These are phyloP conservation scores for Aspergillus vadensis DNA, from an alignment of 2,329 filamentous ascomycete genomes.

Conservation along the genomic window DNA sequence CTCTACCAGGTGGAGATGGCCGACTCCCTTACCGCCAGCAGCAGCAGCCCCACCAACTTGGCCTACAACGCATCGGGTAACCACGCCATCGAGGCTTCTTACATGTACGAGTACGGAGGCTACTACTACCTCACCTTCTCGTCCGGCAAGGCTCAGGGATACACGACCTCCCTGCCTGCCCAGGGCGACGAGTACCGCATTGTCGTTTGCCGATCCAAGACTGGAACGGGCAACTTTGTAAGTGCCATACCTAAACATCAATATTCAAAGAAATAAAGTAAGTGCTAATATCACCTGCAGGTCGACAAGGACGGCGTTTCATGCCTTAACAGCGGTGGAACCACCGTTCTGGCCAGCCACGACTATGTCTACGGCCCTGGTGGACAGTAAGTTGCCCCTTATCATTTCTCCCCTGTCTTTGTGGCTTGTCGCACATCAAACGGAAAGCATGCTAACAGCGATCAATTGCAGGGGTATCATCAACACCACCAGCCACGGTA, in stretches of 20 bases:
- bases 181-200: constrained; percentile 65
- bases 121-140: constrained; percentile 69
- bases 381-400: constrained; percentile 57
- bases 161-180: constrained; percentile 54
- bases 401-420: neutral
- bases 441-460: neutral
- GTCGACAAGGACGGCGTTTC: constrained; percentile 56
- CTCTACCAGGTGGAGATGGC: constrained; percentile 61
- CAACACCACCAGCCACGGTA: constrained; percentile 44
- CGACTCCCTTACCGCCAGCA: constrained; percentile 30
- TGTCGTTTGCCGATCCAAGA: constrained; percentile 60
- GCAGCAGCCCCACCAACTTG: constrained; percentile 49
- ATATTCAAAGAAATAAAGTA: neutral
- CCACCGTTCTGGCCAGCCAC: constrained; percentile 62
- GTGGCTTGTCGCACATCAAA: neutral
- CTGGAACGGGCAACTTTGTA: constrained; percentile 57
- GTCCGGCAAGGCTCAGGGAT: constrained; percentile 60
- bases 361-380: constrained; percentile 66
- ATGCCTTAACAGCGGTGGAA: constrained; percentile 62
- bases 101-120: constrained; percentile 55
- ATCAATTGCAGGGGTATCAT: constrained; percentile 31
- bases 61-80: constrained; percentile 55
- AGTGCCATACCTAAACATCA: constrained; percentile 11
- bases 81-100: constrained; percentile 61
- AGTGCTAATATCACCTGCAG: constrained; percentile 14